A percentile compares a stretch with the other conserved stretches of the same genome.
Conservation (phyloP, 306 rosid species). For the Sicyos baderoa region DNA sequence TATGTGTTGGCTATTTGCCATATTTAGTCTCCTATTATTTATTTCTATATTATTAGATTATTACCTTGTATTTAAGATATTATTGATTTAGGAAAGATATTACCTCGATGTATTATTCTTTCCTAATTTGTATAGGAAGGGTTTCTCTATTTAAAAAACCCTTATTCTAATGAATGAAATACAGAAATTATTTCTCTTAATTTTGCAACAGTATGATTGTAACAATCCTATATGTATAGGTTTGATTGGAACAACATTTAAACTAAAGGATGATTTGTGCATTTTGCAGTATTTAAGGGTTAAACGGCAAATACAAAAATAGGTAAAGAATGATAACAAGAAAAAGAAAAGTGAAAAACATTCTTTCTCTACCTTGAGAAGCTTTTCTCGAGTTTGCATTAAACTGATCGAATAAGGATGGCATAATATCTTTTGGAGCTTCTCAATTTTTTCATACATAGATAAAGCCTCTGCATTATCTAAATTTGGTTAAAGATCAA, state of each 20-base stretch:
- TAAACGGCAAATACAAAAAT: neutral
- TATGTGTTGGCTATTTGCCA: too few relatives aligned
- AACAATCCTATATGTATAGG: neutral
- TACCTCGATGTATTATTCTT: too few relatives aligned
- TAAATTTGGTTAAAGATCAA: conserved; percentile 51
- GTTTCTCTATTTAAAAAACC: too few relatives aligned
- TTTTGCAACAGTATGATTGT: neutral
- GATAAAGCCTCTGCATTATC: conserved; percentile 49
- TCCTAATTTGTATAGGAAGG: too few relatives aligned
- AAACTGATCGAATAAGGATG: conserved; percentile 59
- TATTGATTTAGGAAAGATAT: too few relatives aligned
- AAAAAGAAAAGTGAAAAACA: conserved; percentile 4
- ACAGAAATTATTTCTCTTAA: too few relatives aligned
- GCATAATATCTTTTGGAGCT: conserved; percentile 50
- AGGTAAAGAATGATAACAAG: neutral
- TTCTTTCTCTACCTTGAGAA: conserved; percentile 49
- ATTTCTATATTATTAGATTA: too few relatives aligned
- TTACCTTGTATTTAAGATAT: too few relatives aligned
- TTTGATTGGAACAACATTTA: neutral
- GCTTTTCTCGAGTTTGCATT: conserved; percentile 74
- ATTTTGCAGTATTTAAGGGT: neutral
- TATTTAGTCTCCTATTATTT: too few relatives aligned
- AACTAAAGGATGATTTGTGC: neutral
- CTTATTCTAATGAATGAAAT: too few relatives aligned
- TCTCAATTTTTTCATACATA: conserved; percentile 43